Base-by-base conservation (phyloP, 2,329 filamentous ascomycete genomes). In the Lecanicillium sp. region DNA sequence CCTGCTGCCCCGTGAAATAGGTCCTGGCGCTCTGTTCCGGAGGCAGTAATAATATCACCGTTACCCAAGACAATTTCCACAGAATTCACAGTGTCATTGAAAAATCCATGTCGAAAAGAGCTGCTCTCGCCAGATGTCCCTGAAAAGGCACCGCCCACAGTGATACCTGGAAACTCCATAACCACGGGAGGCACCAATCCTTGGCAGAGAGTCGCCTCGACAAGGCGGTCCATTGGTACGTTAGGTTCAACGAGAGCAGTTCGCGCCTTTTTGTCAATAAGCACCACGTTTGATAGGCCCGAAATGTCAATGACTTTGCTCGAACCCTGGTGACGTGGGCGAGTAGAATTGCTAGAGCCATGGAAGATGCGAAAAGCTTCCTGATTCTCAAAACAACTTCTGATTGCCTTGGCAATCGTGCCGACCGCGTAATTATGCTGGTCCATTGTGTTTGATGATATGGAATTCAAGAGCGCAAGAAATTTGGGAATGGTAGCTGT, bases 131-230 rank as follows among this genome's bases (percentile, higher is more conserved):
- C 82, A 0, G 79, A 76, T 0, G 80, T 84, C 9, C 82, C 82
- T 1, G 80, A 77, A 55, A 75, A 85, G 4, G 80, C 81, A 29
- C 83, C 82, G 17, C 82, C 82, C 2, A 76, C 78, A 0, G 82
- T 86, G 57, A 86, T 86, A 25, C 81, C 82, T 0, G 80, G 81
- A 48, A 85, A 86, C 56, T 85, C 82, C 77, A 83, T 84, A 17
- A 85, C 80, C 3, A 86, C 77, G 3, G 79, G 80, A 0, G 82
- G 81, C 3, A 85, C 68, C 3, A 85, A 68, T 18, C 76, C 77
- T 51, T 82, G 65, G n/a, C 63, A 63, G 29, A 86, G 63, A 1
- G 80, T 85, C 18, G 67, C 64, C 51, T 79, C 75, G 36, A 85
- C 79, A 14, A 87, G 71, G 0, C 67, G 62, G 58, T 86, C 82